A percentile compares a stretch with the other conserved stretches of the same genome.
phyloP scores from a whole-genome alignment of 1,284 basidiomycete species.

The Singerocomus inundabilis region DNA sequence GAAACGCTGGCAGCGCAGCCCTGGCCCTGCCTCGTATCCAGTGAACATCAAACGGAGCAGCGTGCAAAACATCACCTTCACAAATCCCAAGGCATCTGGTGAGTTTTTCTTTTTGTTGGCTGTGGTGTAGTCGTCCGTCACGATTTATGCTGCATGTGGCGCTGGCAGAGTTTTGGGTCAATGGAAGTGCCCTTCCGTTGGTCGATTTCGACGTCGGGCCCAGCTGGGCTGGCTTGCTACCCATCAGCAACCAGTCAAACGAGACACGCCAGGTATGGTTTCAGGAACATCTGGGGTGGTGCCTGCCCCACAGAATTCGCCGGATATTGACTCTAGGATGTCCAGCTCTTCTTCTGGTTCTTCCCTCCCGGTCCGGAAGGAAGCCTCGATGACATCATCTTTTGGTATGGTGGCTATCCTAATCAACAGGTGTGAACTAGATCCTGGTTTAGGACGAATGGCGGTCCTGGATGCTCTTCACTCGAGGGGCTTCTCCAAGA shows the following conservation, averaged over 20 bases:
- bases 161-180: constrained; percentile 65
- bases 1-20: constrained; percentile 36
- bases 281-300: background rate
- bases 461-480: constrained; percentile 64
- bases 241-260: constrained; percentile 57
- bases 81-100: constrained; percentile 65
- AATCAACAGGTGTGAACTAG: constrained; percentile 1
- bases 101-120: too few relatives aligned
- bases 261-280: constrained; percentile 64
- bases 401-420: constrained; percentile 48
- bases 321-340: background rate
- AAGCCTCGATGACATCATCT: constrained; percentile 68
- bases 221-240: constrained; percentile 72
- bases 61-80: constrained; percentile 68
- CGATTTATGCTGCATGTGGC: background rate
- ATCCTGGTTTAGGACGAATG: constrained; percentile 43
- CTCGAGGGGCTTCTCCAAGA: constrained; percentile 79
- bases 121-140: too few relatives aligned
- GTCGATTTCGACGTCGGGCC: constrained; percentile 73
- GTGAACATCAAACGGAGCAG: constrained; percentile 9
- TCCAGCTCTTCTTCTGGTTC: constrained; percentile 83
- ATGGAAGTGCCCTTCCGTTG: constrained; percentile 63
- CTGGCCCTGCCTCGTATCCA: constrained; percentile 17
- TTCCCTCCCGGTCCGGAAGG: constrained; percentile 75
- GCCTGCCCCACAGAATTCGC: background rate